These are phyloP conservation scores for Saccharomycopsis olivae DNA, from an alignment of 805 yeast species.

Conservation along the genomic window DNA sequence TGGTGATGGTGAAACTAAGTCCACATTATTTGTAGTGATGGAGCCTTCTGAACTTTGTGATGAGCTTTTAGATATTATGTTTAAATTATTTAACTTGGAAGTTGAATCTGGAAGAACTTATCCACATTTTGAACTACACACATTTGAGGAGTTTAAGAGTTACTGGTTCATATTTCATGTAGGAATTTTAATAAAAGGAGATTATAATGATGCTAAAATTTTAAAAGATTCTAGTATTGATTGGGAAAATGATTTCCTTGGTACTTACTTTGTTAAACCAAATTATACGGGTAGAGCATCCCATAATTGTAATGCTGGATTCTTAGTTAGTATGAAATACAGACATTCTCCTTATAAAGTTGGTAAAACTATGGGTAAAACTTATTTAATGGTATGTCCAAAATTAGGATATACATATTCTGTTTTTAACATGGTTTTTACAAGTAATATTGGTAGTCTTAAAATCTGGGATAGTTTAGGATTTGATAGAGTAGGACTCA, in stretches of 20 bases:
- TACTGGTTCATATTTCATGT: conserved; percentile 63
- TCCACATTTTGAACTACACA: conserved; percentile 39
- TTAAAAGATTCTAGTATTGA: conserved; percentile 23
- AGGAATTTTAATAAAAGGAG: conserved; percentile 47
- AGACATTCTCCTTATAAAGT: conserved; percentile 51
- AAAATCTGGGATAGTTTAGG: conserved; percentile 79
- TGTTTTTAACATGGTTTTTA: conserved; percentile 82
- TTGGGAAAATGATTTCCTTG: conserved; percentile 46
- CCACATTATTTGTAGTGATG: conserved; percentile 54
- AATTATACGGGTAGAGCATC: conserved; percentile 79
- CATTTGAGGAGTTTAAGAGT: conserved; percentile 40
- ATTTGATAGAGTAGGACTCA: conserved; percentile 65
- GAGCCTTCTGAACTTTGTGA: conserved; percentile 38
- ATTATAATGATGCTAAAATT: conserved; percentile 14
- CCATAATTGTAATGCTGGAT: conserved; percentile 84
- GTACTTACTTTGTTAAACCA: conserved; percentile 76
- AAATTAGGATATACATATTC: conserved; percentile 69
- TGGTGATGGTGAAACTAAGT: conserved; percentile 31
- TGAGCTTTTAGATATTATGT: conserved; percentile 35
- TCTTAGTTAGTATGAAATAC: conserved; percentile 47
- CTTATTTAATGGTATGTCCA: conserved; percentile 66
- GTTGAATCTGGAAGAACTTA: conserved; percentile 69
- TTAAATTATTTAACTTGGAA: conserved; percentile 48
- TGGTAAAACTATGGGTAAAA: conserved; percentile 59
- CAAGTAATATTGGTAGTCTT: conserved; percentile 63